Conservation (phyloP, 2,329 filamentous ascomycete genomes). For the Colletotrichum chrysophilum region DNA sequence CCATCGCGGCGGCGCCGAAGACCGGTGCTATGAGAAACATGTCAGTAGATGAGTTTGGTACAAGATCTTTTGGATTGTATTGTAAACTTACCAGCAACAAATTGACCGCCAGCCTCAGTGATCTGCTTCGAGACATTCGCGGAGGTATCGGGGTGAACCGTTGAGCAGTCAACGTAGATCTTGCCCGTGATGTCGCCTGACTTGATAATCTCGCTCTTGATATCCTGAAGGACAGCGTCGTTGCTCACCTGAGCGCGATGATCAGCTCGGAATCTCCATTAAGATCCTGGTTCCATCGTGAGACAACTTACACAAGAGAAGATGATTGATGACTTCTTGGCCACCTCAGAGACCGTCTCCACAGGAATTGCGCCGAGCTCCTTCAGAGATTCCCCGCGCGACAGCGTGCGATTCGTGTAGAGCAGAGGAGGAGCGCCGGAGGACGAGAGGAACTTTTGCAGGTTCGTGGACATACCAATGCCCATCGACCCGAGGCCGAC, state of each 20-base stretch:
- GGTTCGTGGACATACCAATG: slow-evolving; percentile 37
- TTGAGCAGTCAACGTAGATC: slow-evolving; percentile 28
- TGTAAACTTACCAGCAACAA: slow-evolving; percentile 43
- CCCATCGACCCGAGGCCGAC: slow-evolving; percentile 47
- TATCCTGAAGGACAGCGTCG: slow-evolving; percentile 26
- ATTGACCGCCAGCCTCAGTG: slow-evolving; percentile 22
- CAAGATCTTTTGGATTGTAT: neutral
- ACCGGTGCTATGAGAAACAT: slow-evolving; percentile 35
- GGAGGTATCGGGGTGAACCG: slow-evolving; percentile 33
- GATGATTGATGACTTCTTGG: slow-evolving; percentile 40
- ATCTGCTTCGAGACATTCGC: slow-evolving; percentile 16
- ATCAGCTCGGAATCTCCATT: neutral
- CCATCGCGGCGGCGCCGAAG: slow-evolving; percentile 45
- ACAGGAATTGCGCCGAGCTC: slow-evolving; percentile 36
- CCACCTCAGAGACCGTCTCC: slow-evolving; percentile 36
- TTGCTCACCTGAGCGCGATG: slow-evolving; percentile 25
- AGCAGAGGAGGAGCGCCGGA: slow-evolving; percentile 57
- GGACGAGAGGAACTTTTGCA: slow-evolving; percentile 59
- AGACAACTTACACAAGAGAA: slow-evolving; percentile 40
- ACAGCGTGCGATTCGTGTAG: slow-evolving; percentile 58
- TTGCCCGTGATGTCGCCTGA: slow-evolving; percentile 35
- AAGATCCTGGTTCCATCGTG: slow-evolving; percentile 14
- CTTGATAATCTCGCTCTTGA: slow-evolving; percentile 1
- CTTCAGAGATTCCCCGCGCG: slow-evolving; percentile 35
- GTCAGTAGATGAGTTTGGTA: neutral